A percentile compares a stretch with the other conserved stretches of the same genome.
Conservation (phyloP, 2,329 filamentous ascomycete species). For the Zasmidium citrigriseum region DNA sequence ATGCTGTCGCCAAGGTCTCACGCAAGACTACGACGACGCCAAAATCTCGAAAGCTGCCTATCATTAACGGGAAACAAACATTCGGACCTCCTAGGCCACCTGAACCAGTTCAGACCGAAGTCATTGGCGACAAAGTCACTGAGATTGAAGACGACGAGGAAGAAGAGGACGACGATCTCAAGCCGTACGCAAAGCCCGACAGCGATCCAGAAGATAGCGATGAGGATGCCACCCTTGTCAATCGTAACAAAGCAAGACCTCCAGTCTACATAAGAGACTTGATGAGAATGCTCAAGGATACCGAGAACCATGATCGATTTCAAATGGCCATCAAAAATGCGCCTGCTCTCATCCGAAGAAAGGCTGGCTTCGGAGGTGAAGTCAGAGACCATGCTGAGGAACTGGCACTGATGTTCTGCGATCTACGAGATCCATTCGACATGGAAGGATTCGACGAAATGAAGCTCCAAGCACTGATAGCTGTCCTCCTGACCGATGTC, state of each 20-base stretch:
- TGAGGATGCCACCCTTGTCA: conserved; percentile 85
- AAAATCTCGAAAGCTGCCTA: conserved; percentile 15
- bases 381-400: conserved; percentile 82
- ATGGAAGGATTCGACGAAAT: conserved; percentile 75
- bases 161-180: conserved; percentile 63
- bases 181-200: conserved; percentile 80
- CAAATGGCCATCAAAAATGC: conserved; percentile 76
- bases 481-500: conserved; percentile 75
- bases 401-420: conserved; percentile 72
- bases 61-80: conserved; percentile 31
- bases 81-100: conserved; percentile 34
- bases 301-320: conserved; percentile 82
- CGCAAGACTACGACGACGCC: not conserved
- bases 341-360: conserved; percentile 78
- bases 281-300: conserved; percentile 74
- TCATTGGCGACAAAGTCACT: conserved; percentile 34
- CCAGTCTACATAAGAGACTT: conserved; percentile 92
- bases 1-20: not conserved
- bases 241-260: conserved; percentile 76
- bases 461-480: conserved; percentile 77
- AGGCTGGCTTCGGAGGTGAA: conserved; percentile 84
- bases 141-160: conserved; percentile 45
- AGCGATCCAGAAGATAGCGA: conserved; percentile 90
- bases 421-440: conserved; percentile 83
- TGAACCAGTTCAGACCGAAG: conserved; percentile 27